Conservation (phyloP, 1,284 basidiomycete species). For the Trichosporon ovoides region DNA sequence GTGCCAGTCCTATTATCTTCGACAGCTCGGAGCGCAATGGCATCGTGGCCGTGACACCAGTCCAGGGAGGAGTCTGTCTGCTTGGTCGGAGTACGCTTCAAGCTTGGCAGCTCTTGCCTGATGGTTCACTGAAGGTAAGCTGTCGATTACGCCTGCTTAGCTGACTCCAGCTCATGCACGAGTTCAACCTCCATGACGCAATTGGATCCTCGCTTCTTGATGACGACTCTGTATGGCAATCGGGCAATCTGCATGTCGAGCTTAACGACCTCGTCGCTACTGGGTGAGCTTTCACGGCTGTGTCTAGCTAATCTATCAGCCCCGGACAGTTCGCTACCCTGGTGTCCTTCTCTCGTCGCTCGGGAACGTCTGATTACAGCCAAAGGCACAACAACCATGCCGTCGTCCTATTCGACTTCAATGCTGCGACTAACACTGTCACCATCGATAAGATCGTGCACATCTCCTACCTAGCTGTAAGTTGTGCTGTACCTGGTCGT, state of each 20-base stretch:
- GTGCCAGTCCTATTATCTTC: conserved; percentile 33
- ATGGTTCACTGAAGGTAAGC: conserved; percentile 29
- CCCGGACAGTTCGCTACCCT: conserved; percentile 35
- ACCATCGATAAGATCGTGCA: conserved; percentile 28
- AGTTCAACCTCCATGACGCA: conserved; percentile 35
- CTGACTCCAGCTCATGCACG: conserved; percentile 29
- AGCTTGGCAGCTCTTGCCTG: conserved; percentile 35
- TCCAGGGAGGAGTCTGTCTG: conserved; percentile 26
- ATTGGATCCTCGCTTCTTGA: conserved; percentile 30
- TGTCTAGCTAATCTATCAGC: background rate
- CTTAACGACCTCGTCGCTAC: conserved; percentile 36
- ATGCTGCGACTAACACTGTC: conserved; percentile 24
- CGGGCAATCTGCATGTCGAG: conserved; percentile 30
- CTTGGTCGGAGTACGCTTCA: conserved; percentile 37
- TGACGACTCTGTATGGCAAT: conserved; percentile 24
- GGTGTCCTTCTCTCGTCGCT: conserved; percentile 33
- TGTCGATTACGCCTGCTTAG: background rate
- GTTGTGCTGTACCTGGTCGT: background rate
- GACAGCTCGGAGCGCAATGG: conserved; percentile 29
- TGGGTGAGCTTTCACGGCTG: conserved; percentile 22
- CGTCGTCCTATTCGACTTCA: conserved; percentile 30
- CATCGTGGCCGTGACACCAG: conserved; percentile 26
- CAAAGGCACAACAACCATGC: conserved; percentile 28
- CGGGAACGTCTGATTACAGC: conserved; percentile 20
- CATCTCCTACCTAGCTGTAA: conserved; percentile 37